These are phyloP conservation scores for Nakaseomyces bracarensis DNA, from an alignment of 1,139 yeast species.

Conservation along the genomic window DNA sequence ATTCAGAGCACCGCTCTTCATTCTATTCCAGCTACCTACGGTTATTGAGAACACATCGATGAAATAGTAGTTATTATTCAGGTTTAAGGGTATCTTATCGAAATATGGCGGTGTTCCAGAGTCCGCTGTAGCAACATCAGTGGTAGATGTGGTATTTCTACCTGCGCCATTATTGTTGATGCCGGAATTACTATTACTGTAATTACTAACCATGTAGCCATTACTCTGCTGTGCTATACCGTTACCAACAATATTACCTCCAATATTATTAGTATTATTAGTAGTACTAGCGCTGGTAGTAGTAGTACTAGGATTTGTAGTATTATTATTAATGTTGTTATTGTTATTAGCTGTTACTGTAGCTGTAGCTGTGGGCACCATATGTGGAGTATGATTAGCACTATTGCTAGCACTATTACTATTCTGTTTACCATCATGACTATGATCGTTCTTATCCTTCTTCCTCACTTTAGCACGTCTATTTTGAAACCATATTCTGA, in stretches of 20 bases:
- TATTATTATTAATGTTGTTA: not conserved
- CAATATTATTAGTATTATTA: too few relatives aligned
- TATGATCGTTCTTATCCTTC: slow-evolving; percentile 32
- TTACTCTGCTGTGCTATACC: not conserved
- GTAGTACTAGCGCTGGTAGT: too few relatives aligned
- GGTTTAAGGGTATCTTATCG: slow-evolving; percentile 42
- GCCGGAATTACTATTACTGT: not conserved
- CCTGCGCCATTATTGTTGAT: not conserved
- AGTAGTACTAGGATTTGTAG: too few relatives aligned
- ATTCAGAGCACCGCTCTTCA: slow-evolving; percentile 51
- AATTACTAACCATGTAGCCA: not conserved
- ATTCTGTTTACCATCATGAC: not conserved
- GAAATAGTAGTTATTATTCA: slow-evolving; percentile 60
- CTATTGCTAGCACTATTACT: not conserved
- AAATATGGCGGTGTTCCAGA: slow-evolving; percentile 18
- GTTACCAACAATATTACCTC: not conserved
- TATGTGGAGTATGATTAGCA: not conserved
- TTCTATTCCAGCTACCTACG: slow-evolving; percentile 74
- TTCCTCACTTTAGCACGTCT: slow-evolving; percentile 72
- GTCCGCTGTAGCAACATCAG: slow-evolving; percentile 5
- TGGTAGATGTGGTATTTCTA: slow-evolving; percentile 8
- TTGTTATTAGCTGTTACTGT: slow-evolving; percentile 1
- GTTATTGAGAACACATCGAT: slow-evolving; percentile 59
- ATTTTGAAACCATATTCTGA: slow-evolving; percentile 92
- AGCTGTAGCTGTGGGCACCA: not conserved